Evolutionary conservation across 768 basidiomycete species (phyloP).

Genomic region (Tricholoma matsutake): DNA sequence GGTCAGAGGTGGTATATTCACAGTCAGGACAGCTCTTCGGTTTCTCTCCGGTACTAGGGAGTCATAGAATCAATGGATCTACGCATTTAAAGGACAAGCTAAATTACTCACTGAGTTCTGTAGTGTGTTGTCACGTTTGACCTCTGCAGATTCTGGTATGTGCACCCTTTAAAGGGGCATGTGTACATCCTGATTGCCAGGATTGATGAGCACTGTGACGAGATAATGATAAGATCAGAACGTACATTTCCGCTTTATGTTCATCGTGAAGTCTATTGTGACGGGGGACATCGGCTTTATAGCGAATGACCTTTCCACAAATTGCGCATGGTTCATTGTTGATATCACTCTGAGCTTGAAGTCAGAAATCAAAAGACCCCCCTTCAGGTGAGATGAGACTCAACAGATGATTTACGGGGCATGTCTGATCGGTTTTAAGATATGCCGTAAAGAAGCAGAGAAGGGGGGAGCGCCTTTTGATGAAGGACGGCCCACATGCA

Average conservation of each 20-base stretch:
- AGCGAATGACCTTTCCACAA: constrained; percentile 18
- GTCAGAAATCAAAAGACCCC: background rate
- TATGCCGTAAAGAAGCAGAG: background rate
- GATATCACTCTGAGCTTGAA: constrained; percentile 9
- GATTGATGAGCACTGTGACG: background rate
- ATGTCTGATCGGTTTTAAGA: background rate
- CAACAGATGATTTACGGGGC: constrained; percentile 6
- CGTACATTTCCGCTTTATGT: constrained; percentile 12
- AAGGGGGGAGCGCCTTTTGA: constrained; percentile 4
- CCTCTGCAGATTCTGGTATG: constrained; percentile 27
- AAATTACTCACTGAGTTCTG: constrained; percentile 25
- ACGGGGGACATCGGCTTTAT: constrained; percentile 18
- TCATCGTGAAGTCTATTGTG: constrained; percentile 17
- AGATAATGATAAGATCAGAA: background rate
- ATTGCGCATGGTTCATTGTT: constrained; percentile 17
- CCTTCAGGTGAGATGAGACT: background rate
- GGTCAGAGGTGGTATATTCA: constrained; percentile 26
- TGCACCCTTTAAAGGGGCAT: constrained; percentile 25
- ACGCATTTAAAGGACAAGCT: background rate
- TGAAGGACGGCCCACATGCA: constrained; percentile 1
- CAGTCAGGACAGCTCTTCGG: constrained; percentile 26
- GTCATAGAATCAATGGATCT: background rate
- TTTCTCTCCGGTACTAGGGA: constrained; percentile 23
- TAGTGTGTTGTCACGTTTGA: constrained; percentile 33
- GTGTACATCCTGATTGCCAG: constrained; percentile 24